These are phyloP conservation scores for Mesotaenium endlicherianum DNA, from an alignment of 139 green algal species.

Conservation along the genomic window DNA sequence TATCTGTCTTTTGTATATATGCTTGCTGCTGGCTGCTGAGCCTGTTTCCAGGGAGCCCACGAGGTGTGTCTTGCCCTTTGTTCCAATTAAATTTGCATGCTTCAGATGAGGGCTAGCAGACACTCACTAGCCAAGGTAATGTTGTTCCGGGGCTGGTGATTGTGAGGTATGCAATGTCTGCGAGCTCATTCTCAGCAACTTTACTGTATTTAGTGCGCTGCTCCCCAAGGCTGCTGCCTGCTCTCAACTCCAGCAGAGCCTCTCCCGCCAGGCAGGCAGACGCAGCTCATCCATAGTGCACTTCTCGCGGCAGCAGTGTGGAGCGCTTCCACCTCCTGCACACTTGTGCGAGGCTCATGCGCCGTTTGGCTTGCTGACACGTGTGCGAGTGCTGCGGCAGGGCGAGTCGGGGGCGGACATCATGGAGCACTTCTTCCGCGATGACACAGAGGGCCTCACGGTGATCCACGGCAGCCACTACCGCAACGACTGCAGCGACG, in stretches of 20 bases:
- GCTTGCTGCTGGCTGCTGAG: not conserved
- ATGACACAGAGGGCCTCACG: not conserved
- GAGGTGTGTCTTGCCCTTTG: too few species aligned
- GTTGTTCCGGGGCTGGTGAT: too few species aligned
- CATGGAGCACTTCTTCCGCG: not conserved
- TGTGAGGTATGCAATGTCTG: too few species aligned
- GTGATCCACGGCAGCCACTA: slow-evolving; percentile 16
- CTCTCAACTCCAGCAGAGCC: too few species aligned
- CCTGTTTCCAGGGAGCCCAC: too few species aligned
- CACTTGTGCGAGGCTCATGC: not conserved
- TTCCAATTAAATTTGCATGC: too few species aligned
- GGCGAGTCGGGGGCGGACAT: not conserved
- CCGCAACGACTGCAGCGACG: slow-evolving; percentile 13
- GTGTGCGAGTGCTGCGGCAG: not conserved
- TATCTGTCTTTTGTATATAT: not conserved
- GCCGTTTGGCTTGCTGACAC: not conserved
- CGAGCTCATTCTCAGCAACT: too few species aligned
- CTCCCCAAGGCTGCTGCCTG: too few species aligned
- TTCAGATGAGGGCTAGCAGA: too few species aligned
- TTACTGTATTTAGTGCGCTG: too few species aligned
- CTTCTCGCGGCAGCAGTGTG: not conserved
- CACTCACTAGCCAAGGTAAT: too few species aligned
- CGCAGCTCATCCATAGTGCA: not conserved
- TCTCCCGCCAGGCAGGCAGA: too few species aligned
- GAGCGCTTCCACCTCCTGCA: not conserved